phyloP scores from a whole-genome alignment of 306 rosid genomes.

The Mimosa bimucronata region DNA sequence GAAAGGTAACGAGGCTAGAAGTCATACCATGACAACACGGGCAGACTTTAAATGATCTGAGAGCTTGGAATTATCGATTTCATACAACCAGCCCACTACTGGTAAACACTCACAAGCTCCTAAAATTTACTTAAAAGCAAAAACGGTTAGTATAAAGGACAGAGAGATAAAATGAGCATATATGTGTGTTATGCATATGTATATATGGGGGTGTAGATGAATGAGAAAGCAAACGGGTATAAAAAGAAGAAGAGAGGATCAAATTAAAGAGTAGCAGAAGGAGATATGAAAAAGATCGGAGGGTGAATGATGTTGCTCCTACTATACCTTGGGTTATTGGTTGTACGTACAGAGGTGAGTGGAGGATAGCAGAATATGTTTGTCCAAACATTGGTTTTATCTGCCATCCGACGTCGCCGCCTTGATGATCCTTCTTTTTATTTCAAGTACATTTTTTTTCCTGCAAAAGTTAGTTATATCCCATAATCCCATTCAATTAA shows the following conservation, averaged over 20 bases:
- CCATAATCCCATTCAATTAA: slow-evolving; percentile 4
- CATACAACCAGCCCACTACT: slow-evolving; percentile 67
- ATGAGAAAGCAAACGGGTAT: slow-evolving; percentile 20
- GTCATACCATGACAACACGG: slow-evolving; percentile 70
- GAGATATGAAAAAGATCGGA: slow-evolving; percentile 4
- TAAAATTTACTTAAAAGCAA: slow-evolving; percentile 35
- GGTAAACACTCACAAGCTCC: slow-evolving; percentile 49
- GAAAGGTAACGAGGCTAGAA: neutral
- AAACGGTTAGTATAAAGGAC: neutral
- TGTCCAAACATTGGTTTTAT: slow-evolving; percentile 51
- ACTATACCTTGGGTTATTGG: slow-evolving; percentile 38
- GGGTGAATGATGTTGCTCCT: slow-evolving; percentile 18
- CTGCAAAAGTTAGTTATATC: slow-evolving; percentile 32
- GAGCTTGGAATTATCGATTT: slow-evolving; percentile 68
- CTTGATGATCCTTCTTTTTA: slow-evolving; percentile 24
- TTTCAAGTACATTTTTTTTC: slow-evolving; percentile 46
- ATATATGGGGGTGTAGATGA: neutral
- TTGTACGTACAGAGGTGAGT: slow-evolving; percentile 40
- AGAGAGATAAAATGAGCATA: neutral
- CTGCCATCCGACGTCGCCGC: slow-evolving; percentile 31
- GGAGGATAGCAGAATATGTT: slow-evolving; percentile 49
- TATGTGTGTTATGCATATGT: no score
- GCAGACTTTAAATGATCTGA: slow-evolving; percentile 59
- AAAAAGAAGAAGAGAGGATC: neutral
- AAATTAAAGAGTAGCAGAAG: neutral